Base-by-base conservation (phyloP, 139 green algal species). In the Gonium pectorale region DNA sequence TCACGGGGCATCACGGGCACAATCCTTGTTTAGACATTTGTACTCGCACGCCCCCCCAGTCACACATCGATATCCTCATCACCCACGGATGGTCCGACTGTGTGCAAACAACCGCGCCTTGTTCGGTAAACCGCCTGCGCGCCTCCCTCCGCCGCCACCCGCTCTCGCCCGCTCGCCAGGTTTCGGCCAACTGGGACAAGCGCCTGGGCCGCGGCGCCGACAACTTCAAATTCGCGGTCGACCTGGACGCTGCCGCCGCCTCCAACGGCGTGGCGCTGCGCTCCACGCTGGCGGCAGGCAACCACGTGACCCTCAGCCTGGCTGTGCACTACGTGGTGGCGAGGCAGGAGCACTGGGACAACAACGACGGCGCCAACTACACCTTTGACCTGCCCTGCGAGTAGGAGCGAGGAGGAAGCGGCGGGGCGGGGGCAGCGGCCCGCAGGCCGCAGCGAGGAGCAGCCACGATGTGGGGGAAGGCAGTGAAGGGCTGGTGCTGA, bases 111-210 rank as follows among this genome's bases (percentile, higher is more conserved):
- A n/a, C n/a, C n/a, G n/a, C n/a, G n/a, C n/a, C n/a, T n/a, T n/a
- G n/a, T n/a, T n/a, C n/a, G n/a, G n/a, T n/a, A n/a, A n/a, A n/a
- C n/a, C n/a, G n/a, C n/a, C n/a, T n/a, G n/a, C n/a, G n/a, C n/a
- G n/a, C n/a, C n/a, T n/a, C n/a, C n/a, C n/a, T n/a, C n/a, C n/a
- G n/a, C n/a, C n/a, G n/a, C n/a, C n/a, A n/a, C n/a, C n/a, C n/a
- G n/a, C n/a, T n/a, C n/a, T n/a, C n/a, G n/a, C n/a, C 62, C 7
- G 62, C 13, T 19, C 17, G 24, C 7, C 52, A 81, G 73, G 56
- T 70, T 17, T 83, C 75, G 2, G 75, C 75, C 40, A 83, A 83
- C 56, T 83, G 75, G 75, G 75, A 83, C 75, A 83, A 83, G 75
- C 75, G 75, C 15, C 75, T 83, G 56, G 75, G 75, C 22, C n/a